These are phyloP conservation scores for Malus hybrid DNA, from an alignment of 331 rosid genomes.

Conservation along the genomic window DNA sequence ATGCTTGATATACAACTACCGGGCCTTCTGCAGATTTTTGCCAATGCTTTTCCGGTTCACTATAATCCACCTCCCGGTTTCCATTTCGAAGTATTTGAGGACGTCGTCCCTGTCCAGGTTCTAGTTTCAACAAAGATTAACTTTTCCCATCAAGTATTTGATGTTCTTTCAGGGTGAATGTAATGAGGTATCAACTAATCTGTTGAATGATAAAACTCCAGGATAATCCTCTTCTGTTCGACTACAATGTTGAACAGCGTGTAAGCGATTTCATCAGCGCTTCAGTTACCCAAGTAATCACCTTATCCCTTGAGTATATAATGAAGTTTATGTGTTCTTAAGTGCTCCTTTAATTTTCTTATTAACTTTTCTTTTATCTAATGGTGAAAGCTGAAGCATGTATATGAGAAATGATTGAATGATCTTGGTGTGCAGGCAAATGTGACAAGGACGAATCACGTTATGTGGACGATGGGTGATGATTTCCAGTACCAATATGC, in stretches of 20 bases:
- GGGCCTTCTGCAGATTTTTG: constrained; percentile 45
- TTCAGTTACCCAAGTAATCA: constrained; percentile 27
- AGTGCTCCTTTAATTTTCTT: neutral
- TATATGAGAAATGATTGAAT: neutral
- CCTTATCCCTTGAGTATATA: neutral
- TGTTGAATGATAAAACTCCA: constrained; percentile 18
- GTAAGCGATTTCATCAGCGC: constrained; percentile 61
- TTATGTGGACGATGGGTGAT: constrained; percentile 99
- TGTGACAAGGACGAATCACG: constrained; percentile 75
- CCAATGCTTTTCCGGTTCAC: constrained; percentile 79
- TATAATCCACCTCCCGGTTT: constrained; percentile 73
- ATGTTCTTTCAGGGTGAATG: neutral
- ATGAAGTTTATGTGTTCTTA: neutral
- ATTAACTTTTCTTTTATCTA: neutral
- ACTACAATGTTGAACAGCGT: constrained; percentile 56
- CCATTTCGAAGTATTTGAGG: constrained; percentile 51
- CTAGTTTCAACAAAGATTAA: neutral
- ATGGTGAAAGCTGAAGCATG: neutral
- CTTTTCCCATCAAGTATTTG: neutral
- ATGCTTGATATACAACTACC: neutral
- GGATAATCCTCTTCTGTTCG: constrained; percentile 69
- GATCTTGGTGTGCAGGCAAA: constrained; percentile 47
- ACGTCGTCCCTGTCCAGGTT: constrained; percentile 60
- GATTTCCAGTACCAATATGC: constrained; percentile 90
- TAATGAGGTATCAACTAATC: neutral